Evolutionary conservation across 2,329 filamentous ascomycete genomes (phyloP), one percentile per base, ranked within the genome.

Genomic region (Alternaria sp.): DNA sequence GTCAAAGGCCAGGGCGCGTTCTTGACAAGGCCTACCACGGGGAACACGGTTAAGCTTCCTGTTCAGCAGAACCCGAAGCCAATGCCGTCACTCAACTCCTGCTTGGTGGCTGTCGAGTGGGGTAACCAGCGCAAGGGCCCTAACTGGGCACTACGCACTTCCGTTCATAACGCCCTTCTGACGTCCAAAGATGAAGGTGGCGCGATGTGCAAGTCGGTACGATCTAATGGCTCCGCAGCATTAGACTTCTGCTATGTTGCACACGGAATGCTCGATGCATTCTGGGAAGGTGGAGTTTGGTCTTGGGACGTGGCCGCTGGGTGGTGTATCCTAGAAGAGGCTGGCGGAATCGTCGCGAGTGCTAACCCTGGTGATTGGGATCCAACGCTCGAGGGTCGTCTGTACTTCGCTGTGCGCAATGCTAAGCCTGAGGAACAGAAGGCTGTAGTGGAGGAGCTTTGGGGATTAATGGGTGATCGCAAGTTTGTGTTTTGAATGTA

Each of bases 221-320:
- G 77, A 16, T 74, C 72, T 3, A 74, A 68, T 11, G 77, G 78
- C 14, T 79, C 76, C 3, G 77, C 77, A 0, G 78, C 77, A 0
- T 68, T 80, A 2, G 73, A 79, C 60, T 78, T 80, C 54, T 80
- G 78, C 65, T 78, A 78, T 59, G 77, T 79, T 1, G 78, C 77
- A 2, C 71, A 74, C 6, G 77, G 77, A 36, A 67, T 64, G 44
- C 50, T 79, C 1, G 77, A 80, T 43, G 57, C 66, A 0, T 79
- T 78, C 54, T 80, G 77, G 77, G 78, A 80, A 57, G 76, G 72
- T 4, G 77, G 77, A 0, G 73, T 74, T 5, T 78, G 69, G 67
- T 59, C 72, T 6, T 80, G 78, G 78, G 78, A 80, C 41, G 69
- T 80, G 3, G 70, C 67, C 8, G 78, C 77, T 6, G 78, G 78